Conservation (phyloP, 768 basidiomycete species). For the Exsudoporus frostii region DNA sequence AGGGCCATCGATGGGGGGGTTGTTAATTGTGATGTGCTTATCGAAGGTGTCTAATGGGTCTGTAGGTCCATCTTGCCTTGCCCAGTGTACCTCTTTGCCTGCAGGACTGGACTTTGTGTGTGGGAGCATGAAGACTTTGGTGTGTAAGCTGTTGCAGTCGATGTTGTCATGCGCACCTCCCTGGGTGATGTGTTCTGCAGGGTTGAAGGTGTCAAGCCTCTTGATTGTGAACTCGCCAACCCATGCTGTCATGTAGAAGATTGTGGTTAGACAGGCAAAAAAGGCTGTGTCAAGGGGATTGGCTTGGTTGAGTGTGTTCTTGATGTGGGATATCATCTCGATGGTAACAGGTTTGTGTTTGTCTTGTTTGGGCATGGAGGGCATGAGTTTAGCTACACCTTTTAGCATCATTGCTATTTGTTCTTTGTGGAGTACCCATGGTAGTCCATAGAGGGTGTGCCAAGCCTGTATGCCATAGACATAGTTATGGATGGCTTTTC, state of each 20-base stretch:
- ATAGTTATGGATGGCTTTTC: not conserved
- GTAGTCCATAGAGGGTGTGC: not conserved
- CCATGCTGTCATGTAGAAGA: not conserved
- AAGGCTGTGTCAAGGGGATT: not conserved
- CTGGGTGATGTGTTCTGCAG: not conserved
- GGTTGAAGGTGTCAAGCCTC: not conserved
- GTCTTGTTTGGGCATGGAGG: not conserved
- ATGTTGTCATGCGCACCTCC: not conserved
- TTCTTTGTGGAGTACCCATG: not conserved
- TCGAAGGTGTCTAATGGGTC: too few species aligned
- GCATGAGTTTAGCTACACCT: not conserved
- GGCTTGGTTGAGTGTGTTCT: not conserved
- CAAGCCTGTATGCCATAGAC: not conserved
- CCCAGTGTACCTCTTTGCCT: too few species aligned
- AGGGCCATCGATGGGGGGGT: too few species aligned
- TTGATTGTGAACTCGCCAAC: not conserved
- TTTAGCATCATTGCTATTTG: not conserved
- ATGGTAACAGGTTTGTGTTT: not conserved
- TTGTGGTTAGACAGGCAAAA: not conserved
- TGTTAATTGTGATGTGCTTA: too few species aligned
- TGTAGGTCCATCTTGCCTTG: too few species aligned
- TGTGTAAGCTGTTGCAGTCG: too few species aligned
- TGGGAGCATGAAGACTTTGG: too few species aligned
- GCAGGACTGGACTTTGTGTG: too few species aligned
- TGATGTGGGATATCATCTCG: not conserved